Evolutionary conservation across 192 early-diverging fungal genomes (phyloP), one percentile per base, ranked within the genome.

Genomic region (Hyaloraphidium curvatum): DNA sequence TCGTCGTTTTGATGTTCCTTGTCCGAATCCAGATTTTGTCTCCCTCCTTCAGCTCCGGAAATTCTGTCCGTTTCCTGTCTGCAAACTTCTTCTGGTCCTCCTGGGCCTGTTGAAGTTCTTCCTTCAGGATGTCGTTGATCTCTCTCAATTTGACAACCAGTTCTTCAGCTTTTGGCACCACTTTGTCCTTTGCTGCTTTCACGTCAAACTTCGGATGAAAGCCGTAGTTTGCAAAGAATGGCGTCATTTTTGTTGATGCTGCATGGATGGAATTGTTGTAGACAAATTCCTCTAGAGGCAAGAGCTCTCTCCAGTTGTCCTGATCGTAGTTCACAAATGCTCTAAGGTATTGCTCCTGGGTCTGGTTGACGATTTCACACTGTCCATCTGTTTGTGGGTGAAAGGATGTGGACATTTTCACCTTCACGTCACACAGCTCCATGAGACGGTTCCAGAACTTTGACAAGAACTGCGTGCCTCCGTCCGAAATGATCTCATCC

Each of bases 261-360:
- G 55, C 26, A 19, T 62, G 43, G 14, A 29, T 13, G 0, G 71
- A 39, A 54, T 76, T 67, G 48, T 78, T 81, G 62, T 74, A 77
- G 0, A 63, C 59, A 30, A 74, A 69, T 31, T 74, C 70, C 1
- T 59, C 68, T 0, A 60, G 4, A 0, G 61, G 64, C 1, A 80
- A 52, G 25, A 69, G 52, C 0, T 26, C 23, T 3, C 33, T 25
- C 74, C 77, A 77, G 59, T 77, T 39, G 14, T 30, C 19, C 50
- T 73, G 68, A 1, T 56, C 39, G 19, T 63, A 59, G 40, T 61
- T 56, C 9, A 61, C 54, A 22, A 41, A 71, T 3, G 51, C 53
- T 0, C 70, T 37, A 0, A 77, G 66, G 28, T n/a, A n/a, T 2
- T 63, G 58, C 43, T 75, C 64, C 0, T 70, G 25, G 11, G 33